These are phyloP conservation scores for Ceratocystis colombiana DNA, from an alignment of 2,329 filamentous ascomycete species.

Conservation along the genomic window DNA sequence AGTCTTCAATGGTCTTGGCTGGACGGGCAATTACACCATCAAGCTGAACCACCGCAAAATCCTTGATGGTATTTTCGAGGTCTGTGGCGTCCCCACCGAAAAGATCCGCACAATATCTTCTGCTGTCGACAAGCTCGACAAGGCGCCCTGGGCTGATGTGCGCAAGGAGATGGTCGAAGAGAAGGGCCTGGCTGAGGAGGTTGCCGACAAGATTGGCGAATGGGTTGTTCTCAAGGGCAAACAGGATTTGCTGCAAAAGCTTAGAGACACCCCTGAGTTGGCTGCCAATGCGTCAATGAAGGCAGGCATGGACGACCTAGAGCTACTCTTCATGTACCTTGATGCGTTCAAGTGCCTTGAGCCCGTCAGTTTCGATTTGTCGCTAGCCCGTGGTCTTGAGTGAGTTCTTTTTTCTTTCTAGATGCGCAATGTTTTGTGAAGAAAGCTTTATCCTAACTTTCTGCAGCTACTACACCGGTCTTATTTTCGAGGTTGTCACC, in stretches of 20 bases:
- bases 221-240: constrained; percentile 72
- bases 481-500: constrained; percentile 84
- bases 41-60: constrained; percentile 93
- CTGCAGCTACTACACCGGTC: constrained; percentile 76
- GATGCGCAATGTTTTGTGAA: not conserved
- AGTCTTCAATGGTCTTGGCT: constrained; percentile 27
- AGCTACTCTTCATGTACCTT: constrained; percentile 69
- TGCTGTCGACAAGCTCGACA: constrained; percentile 93
- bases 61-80: constrained; percentile 81
- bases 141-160: constrained; percentile 64
- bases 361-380: constrained; percentile 78
- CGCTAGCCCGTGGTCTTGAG: constrained; percentile 80
- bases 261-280: constrained; percentile 58
- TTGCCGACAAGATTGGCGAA: constrained; percentile 79
- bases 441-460: constrained; percentile 9
- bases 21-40: constrained; percentile 58
- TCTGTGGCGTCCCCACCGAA: constrained; percentile 76
- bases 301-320: constrained; percentile 71
- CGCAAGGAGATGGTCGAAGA: constrained; percentile 87
- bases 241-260: constrained; percentile 59
- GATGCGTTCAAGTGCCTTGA: constrained; percentile 63
- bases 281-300: constrained; percentile 64
- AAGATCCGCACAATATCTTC: constrained; percentile 85
- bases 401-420: constrained; percentile 37
- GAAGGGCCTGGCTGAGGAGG: constrained; percentile 65